Evolutionary conservation across 2,329 filamentous ascomycete genomes (phyloP), one percentile per base, ranked within the genome.

Genomic region (Fusarium sp.): DNA sequence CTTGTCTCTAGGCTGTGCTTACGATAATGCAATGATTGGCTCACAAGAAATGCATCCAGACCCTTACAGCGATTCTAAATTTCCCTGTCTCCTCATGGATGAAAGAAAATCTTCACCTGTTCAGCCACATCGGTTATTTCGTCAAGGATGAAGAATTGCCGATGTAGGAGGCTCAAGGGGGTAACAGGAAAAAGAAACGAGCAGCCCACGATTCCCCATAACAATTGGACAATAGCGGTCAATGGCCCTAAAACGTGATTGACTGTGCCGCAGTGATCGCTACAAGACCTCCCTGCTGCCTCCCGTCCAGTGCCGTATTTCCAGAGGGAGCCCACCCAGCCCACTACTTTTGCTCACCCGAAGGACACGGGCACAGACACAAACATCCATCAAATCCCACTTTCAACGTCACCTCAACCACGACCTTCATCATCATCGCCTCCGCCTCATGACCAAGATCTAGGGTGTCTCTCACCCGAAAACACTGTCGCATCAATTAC

Each of bases 351-450:
- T 37, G 43, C 29, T 53, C 28, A 29, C 21, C 35, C 12, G 11
- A 44, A 16, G 26, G 35, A 43, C 48, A 50, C 39, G 12, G 21
- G 24, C 15, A 26, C 41, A n/a, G 38, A 41, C 37, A 18, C 15
- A 16, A 62, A 58, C n/a, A n/a, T n/a, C n/a, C n/a, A n/a, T n/a
- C n/a, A 52, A 41, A 70, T 70, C 67, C 42, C 52, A 67, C 62
- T 46, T 43, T 31, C 57, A 67, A 65, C 53, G 54, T 68, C 49
- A 63, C 66, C 39, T 52, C 18, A n/a, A 48, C 44, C 31, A 64
- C 42, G 28, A 20, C 9, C 46, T 59, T 65, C 53, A 29, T 65
- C 35, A 47, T 24, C 13, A 50, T 60, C 35, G 41, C 31, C 37
- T 20, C 31, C 23, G 26, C 38, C 44, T 33, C 29, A n/a, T 26